phyloP scores from a whole-genome alignment of 2,329 filamentous ascomycete genomes.

The Aspergillus thermomutatus region DNA sequence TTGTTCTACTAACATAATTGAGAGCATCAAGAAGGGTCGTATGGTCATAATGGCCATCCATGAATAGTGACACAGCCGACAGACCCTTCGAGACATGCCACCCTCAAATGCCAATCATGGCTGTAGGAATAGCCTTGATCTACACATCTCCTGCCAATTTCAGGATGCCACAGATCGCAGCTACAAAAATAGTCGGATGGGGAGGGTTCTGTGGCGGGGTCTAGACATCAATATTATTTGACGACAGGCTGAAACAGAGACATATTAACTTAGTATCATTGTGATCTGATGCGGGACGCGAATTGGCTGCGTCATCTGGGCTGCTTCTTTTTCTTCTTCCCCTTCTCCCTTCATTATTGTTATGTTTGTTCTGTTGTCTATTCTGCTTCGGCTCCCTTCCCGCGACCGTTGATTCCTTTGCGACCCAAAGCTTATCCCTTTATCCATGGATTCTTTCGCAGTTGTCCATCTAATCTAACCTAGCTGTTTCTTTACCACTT shows the following conservation, averaged over 20 bases:
- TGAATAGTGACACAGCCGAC: no score
- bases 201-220: conserved; percentile 1
- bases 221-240: conserved; percentile 1
- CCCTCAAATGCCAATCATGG: background rate
- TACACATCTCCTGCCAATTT: conserved; percentile 2
- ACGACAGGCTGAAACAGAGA: conserved; percentile 4
- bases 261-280: background rate
- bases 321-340: background rate
- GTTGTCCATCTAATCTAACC: background rate
- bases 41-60: no score
- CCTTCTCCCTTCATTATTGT: background rate
- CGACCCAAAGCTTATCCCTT: background rate
- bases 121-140: background rate
- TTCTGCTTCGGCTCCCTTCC: background rate
- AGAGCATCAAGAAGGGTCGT: no score
- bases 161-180: conserved; percentile 1
- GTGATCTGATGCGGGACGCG: background rate
- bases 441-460: background rate
- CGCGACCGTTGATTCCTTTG: background rate
- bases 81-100: no score
- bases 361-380: background rate
- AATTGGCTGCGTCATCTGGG: conserved; percentile 18
- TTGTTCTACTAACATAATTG: no score
- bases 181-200: conserved; percentile 6
- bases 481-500: background rate